phyloP scores from a whole-genome alignment of 2,329 filamentous ascomycete species.

The Diaporthe capsici region DNA sequence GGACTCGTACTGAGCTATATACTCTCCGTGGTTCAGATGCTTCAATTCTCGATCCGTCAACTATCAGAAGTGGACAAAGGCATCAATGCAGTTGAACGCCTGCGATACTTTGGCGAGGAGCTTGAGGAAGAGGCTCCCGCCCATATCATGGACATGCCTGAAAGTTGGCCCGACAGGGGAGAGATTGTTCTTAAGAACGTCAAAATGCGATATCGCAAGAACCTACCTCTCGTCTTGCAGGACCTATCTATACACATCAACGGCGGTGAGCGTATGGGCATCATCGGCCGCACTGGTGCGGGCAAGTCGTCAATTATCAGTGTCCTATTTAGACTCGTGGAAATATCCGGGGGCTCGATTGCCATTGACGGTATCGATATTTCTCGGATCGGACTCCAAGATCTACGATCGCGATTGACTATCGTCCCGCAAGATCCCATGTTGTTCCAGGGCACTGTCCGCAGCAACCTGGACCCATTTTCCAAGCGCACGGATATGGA shows the following conservation, averaged over 20 bases:
- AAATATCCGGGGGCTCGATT: constrained; percentile 58
- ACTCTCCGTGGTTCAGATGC: constrained; percentile 91
- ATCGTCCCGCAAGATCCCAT: constrained; percentile 79
- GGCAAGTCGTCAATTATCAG: constrained; percentile 77
- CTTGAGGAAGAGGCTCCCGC: constrained; percentile 92
- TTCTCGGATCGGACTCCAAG: constrained; percentile 69
- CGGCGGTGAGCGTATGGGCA: constrained; percentile 83
- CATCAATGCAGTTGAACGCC: constrained; percentile 95
- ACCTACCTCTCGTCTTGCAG: constrained; percentile 80
- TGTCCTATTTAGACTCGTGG: constrained; percentile 73
- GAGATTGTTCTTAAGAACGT: constrained; percentile 83
- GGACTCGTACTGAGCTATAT: constrained; percentile 95
- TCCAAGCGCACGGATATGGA: constrained; percentile 82
- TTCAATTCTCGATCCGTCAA: constrained; percentile 95
- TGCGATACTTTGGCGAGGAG: constrained; percentile 89
- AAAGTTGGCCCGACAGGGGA: constrained; percentile 88
- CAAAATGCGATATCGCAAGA: constrained; percentile 82
- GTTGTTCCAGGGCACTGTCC: constrained; percentile 79
- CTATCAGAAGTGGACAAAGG: constrained; percentile 96
- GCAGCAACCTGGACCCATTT: constrained; percentile 86
- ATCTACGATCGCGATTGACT: constrained; percentile 71
- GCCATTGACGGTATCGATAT: constrained; percentile 66
- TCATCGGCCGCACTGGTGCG: constrained; percentile 76
- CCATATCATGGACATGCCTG: constrained; percentile 79
- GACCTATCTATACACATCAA: constrained; percentile 79